Evolutionary conservation across 192 early-diverging fungal species (phyloP), one percentile per base, ranked within the genome.

Genomic region (Cetraspora pellucida): DNA sequence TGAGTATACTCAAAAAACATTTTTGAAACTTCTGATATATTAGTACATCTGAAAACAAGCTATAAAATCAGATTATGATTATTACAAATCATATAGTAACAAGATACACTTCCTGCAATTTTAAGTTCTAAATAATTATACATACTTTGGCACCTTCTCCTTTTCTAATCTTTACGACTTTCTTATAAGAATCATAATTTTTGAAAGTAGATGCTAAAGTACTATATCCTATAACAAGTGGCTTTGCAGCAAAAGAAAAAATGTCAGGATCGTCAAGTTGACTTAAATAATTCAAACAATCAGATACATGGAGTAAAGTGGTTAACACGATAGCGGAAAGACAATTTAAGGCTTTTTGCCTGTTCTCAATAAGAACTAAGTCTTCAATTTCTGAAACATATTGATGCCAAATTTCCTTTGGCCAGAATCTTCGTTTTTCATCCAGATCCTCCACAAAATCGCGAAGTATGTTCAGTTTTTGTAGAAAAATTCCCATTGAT

Each of bases 381-480:
- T 90, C 92, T 55, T 87, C 90, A 74, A 96, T 82, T 21, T 79
- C 82, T 31, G 86, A 82, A 2, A 87, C 91, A 78, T 97, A 97
- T 71, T 92, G 77, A 21, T 85, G 84, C 97, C 97, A 99, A 47
- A 98, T 92, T 60, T 91, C 92, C 77, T 91, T 88, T 57, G 98
- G 98, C 98, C 98, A 99, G 87, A 97, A 99, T 73, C 89, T 87
- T 70, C 98, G 85, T 1, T 93, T 94, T 64, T 98, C 95, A 19
- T 90, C 80, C 58, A 96, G 81, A 79, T 99, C 98, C 77, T 96
- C 95, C 77, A 90, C 81, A 79, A 91, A 97, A 83, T 99, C 98
- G 45, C 97, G 94, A 46, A 95, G 90, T 67, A 99, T 99, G 82
- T 99, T 98, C 52, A 93, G 91, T 86, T 98, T 98, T 90, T 99